Evolutionary conservation across 73 alveolate genomes (phyloP), one percentile per base, ranked within the genome.

Genomic region (Urostyla sp.): DNA sequence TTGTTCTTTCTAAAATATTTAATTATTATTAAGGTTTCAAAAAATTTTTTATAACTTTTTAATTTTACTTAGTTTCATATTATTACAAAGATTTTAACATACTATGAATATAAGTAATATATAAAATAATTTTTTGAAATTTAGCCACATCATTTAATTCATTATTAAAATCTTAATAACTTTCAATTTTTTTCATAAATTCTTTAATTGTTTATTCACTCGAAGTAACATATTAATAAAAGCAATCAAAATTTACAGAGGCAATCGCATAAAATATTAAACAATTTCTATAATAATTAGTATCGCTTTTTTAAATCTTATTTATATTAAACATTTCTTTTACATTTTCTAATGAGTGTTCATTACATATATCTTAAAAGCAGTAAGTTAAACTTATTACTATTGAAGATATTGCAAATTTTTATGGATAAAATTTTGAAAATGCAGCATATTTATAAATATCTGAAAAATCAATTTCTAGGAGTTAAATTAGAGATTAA

Each of bases 391-490:
- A 75, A 0, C 63, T 21, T 1, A 75, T 5, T 11, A 75, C 23
- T 5, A 75, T 30, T 35, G 77, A 20, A 38, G 87, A 75, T 8
- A 75, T 60, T 23, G 23, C 8, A 52, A 75, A 56, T 26, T 58
- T 55, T 5, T 59, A 37, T 26, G 87, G 87, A 55, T 75, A 75
- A 38, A 53, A 53, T 50, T 40, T 56, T 20, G 79, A 76, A 37
- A 50, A 55, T 11, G 66, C 78, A 5, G 87, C n/a, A n/a, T n/a
- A 21, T 24, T 75, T 75, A 38, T 75, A 57, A 30, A 40, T 4
- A 28, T 55, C 87, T 15, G 67, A 1, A 37, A 75, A 56, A 56
- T 75, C 87, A 20, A 75, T n/a, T 13, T 75, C 76, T n/a, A 75
- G 18, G 6, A 75, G 59, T 1, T 73, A 32, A 18, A 73, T 54